Evolutionary conservation across 2,329 filamentous ascomycete species (phyloP).

Genomic region (Plectosphaerella plurivora): DNA sequence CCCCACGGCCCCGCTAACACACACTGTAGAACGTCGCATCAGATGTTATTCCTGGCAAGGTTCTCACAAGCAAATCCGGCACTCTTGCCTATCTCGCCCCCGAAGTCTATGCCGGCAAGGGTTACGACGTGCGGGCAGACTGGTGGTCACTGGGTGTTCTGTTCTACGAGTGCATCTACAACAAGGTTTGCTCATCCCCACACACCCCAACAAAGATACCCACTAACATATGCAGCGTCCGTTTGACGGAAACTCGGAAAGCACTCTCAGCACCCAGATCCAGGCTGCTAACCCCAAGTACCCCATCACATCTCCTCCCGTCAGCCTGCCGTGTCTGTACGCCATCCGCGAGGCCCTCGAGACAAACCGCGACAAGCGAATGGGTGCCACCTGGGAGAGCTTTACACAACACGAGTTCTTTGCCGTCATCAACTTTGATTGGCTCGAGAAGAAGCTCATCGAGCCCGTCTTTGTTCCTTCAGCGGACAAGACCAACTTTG

Average conservation of each 20-base stretch:
- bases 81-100: slow-evolving; percentile 94
- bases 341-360: slow-evolving; percentile 82
- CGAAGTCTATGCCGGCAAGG: slow-evolving; percentile 87
- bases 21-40: slow-evolving; percentile 82
- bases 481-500: slow-evolving; percentile 97
- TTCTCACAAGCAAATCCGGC: slow-evolving; percentile 90
- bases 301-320: slow-evolving; percentile 87
- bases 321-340: slow-evolving; percentile 82
- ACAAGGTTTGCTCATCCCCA: slow-evolving; percentile 63
- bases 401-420: slow-evolving; percentile 92
- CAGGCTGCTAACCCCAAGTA: slow-evolving; percentile 78
- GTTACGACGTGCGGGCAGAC: slow-evolving; percentile 86
- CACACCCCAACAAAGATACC: background rate
- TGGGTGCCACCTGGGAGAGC: slow-evolving; percentile 81
- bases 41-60: slow-evolving; percentile 77
- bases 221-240: slow-evolving; percentile 58
- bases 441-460: slow-evolving; percentile 80
- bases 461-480: slow-evolving; percentile 90
- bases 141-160: slow-evolving; percentile 98
- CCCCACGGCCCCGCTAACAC: slow-evolving; percentile 14
- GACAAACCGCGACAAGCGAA: slow-evolving; percentile 71
- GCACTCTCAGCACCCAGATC: slow-evolving; percentile 74
- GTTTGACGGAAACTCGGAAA: slow-evolving; percentile 86
- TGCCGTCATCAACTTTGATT: slow-evolving; percentile 75
- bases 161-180: slow-evolving; percentile 99